Percentiles rank a stretch among this genome's conserved stretches.
phyloP scores from a whole-genome alignment of 257 asterid species.

The Capsicum baccatum region DNA sequence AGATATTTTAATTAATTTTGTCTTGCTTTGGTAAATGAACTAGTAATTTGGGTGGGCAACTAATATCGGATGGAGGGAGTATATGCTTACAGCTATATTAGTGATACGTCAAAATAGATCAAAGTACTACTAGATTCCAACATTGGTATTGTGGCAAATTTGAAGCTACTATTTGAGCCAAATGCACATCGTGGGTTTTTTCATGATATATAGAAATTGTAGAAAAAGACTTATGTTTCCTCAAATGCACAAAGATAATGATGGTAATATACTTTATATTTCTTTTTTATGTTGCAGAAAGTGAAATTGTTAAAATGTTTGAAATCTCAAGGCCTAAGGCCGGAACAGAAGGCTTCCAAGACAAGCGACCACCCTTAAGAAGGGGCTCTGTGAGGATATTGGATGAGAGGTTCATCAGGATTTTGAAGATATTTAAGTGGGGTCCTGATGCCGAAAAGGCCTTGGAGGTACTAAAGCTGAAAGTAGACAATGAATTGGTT shows the following conservation, averaged over 20 bases:
- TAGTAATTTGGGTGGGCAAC: too few relatives aligned
- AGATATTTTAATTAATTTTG: too few relatives aligned
- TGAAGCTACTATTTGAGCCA: neutral
- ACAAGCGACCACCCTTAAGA: constrained; percentile 36
- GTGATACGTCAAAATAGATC: neutral
- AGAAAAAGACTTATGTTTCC: neutral
- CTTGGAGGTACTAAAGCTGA: constrained; percentile 72
- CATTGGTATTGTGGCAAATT: neutral
- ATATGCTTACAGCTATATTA: neutral
- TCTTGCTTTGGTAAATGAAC: too few relatives aligned
- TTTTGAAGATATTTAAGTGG: constrained; percentile 92
- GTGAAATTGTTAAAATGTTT: constrained; percentile 84
- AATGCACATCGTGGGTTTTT: constrained; percentile 9
- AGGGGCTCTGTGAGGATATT: constrained; percentile 52
- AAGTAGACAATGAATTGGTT: constrained; percentile 74
- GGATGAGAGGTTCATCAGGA: constrained; percentile 86
- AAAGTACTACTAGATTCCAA: neutral
- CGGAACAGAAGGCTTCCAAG: constrained; percentile 38
- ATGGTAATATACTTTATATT: constrained; percentile 2
- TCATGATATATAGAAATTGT: neutral
- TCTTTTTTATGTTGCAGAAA: constrained; percentile 53
- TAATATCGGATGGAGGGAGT: too few relatives aligned
- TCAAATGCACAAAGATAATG: neutral
- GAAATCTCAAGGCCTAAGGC: constrained; percentile 62
- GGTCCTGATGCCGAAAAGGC: constrained; percentile 95